These are phyloP conservation scores for Trichoderma reesei DNA, from an alignment of 495 filamentous ascomycete genomes.

Conservation along the genomic window DNA sequence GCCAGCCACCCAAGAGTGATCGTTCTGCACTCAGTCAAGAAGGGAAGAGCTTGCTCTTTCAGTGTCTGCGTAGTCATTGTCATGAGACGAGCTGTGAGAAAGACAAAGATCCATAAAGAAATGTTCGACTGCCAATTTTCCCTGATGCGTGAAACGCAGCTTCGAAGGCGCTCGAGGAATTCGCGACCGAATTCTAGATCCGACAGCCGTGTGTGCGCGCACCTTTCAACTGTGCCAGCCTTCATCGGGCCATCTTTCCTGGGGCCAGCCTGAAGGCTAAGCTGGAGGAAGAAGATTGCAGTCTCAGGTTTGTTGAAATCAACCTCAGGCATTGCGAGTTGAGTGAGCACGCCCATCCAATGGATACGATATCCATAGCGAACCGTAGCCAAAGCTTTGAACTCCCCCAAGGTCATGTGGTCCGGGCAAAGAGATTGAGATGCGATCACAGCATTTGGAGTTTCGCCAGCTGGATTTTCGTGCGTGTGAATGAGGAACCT, in stretches of 20 bases:
- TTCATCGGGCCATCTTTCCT: background rate
- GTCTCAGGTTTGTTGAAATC: conserved; percentile 32
- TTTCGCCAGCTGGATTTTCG: conserved; percentile 13
- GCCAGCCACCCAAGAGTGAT: background rate
- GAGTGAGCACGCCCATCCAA: conserved; percentile 35
- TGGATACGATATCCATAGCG: conserved; percentile 33
- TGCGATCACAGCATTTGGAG: conserved; percentile 31
- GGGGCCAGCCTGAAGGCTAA: conserved; percentile 31
- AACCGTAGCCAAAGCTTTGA: conserved; percentile 29
- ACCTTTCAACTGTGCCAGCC: background rate
- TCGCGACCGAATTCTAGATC: background rate
- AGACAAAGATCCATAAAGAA: background rate
- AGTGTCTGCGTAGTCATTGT: background rate
- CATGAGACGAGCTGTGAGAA: background rate
- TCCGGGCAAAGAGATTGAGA: conserved; percentile 25
- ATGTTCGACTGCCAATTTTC: conserved; percentile 40
- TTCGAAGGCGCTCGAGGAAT: background rate
- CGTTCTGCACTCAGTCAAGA: background rate
- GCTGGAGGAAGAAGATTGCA: conserved; percentile 29
- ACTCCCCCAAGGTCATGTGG: conserved; percentile 32
- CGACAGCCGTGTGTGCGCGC: background rate
- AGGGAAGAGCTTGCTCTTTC: background rate
- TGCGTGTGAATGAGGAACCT: conserved; percentile 20
- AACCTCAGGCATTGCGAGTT: conserved; percentile 28
- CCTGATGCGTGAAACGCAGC: conserved; percentile 19